These are phyloP conservation scores for Gelatoporia subvermispora DNA, from an alignment of 768 basidiomycete genomes.

Conservation along the genomic window DNA sequence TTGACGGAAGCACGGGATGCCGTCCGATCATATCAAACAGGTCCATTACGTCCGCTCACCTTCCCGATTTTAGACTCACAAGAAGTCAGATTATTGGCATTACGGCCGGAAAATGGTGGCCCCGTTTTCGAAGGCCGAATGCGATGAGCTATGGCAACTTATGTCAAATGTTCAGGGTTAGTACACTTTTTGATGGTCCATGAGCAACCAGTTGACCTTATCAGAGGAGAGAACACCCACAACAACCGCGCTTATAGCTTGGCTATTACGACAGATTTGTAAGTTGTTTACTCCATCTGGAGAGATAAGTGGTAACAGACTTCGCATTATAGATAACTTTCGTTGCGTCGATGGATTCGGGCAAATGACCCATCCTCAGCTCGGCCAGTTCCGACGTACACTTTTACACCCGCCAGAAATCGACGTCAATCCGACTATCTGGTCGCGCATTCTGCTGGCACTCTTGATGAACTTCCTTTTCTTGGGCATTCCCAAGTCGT, in stretches of 20 bases:
- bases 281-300: slow-evolving; percentile 4
- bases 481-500: slow-evolving; percentile 50
- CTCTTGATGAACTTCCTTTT: slow-evolving; percentile 39
- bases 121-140: slow-evolving; percentile 51
- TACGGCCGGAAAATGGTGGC: slow-evolving; percentile 35
- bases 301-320: not conserved
- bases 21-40: slow-evolving; percentile 45
- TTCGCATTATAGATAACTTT: slow-evolving; percentile 30
- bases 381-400: slow-evolving; percentile 22
- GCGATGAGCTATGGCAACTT: slow-evolving; percentile 42
- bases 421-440: not conserved
- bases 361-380: slow-evolving; percentile 27
- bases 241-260: slow-evolving; percentile 42
- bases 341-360: slow-evolving; percentile 43
- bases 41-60: not conserved
- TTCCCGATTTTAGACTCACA: slow-evolving; percentile 1
- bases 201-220: not conserved
- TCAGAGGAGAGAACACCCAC: slow-evolving; percentile 31
- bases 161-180: slow-evolving; percentile 1
- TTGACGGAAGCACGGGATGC: slow-evolving; percentile 46
- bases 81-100: slow-evolving; percentile 11
- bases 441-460: slow-evolving; percentile 26
- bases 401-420: slow-evolving; percentile 3
- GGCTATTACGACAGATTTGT: slow-evolving; percentile 49
- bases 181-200: no score